Evolutionary conservation across 495 filamentous ascomycete species (phyloP).

Genomic region (Penicillium coprophilum): DNA sequence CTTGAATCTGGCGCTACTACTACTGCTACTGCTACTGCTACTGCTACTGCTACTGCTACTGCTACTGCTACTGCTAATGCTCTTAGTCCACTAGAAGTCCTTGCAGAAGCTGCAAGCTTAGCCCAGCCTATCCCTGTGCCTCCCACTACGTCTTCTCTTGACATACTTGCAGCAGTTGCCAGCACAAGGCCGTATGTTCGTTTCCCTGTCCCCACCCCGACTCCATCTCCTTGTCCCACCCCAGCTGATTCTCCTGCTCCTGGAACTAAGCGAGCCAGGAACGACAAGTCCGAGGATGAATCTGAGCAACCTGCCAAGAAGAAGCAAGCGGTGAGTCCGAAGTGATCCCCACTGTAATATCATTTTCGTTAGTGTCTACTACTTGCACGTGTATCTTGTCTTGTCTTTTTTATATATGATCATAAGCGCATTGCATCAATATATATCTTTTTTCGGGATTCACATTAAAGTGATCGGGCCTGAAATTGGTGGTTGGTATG

Average conservation of each 20-base stretch:
- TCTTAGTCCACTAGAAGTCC: background rate
- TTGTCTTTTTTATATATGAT: background rate
- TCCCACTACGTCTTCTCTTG: background rate
- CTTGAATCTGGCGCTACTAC: background rate
- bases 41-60: no score
- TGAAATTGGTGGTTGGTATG: no score
- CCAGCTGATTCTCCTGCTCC: background rate
- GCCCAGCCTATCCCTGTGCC: background rate
- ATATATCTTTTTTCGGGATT: background rate
- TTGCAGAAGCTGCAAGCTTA: background rate
- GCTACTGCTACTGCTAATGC: no score
- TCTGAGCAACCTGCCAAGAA: background rate
- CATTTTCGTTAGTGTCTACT: background rate
- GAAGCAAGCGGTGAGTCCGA: background rate
- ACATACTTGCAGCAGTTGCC: background rate
- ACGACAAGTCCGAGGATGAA: background rate
- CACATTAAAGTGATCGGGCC: background rate
- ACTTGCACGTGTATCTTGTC: background rate
- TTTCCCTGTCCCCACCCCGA: background rate
- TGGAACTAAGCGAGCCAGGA: background rate
- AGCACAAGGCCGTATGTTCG: background rate
- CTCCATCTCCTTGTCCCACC: background rate
- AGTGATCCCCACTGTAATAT: background rate
- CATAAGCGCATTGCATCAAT: background rate
- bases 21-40: no score